These are phyloP conservation scores for Pythium sp. DNA, from an alignment of 352 stramenopile species.

Conservation along the genomic window DNA sequence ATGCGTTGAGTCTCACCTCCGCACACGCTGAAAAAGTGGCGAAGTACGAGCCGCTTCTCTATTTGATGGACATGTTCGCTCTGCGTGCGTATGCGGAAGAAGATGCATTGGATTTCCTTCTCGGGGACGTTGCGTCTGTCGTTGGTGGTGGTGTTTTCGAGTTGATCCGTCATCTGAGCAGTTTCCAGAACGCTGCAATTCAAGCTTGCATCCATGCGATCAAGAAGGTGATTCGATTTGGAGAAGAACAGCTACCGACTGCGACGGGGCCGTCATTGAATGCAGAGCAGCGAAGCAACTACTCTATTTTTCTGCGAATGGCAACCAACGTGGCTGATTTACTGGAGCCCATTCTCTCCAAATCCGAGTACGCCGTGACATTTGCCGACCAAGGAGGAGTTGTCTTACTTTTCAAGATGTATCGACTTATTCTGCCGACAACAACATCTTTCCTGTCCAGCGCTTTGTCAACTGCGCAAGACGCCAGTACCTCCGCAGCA, in stretches of 20 bases:
- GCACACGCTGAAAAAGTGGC: constrained; percentile 88
- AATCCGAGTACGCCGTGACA: constrained; percentile 88
- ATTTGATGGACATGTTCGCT: constrained; percentile 91
- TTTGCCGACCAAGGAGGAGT: constrained; percentile 93
- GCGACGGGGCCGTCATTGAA: neutral
- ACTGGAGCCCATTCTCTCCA: constrained; percentile 93
- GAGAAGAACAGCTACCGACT: constrained; percentile 45
- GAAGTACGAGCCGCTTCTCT: constrained; percentile 87
- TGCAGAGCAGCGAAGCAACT: constrained; percentile 13
- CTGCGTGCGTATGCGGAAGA: constrained; percentile 86
- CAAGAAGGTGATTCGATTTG: constrained; percentile 87
- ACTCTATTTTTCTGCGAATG: constrained; percentile 57
- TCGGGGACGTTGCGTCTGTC: constrained; percentile 92
- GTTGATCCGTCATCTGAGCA: constrained; percentile 93
- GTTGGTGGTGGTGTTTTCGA: constrained; percentile 95
- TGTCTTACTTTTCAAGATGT: constrained; percentile 86
- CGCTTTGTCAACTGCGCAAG: constrained; percentile 20
- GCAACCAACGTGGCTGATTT: constrained; percentile 88
- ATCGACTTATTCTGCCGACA: constrained; percentile 83
- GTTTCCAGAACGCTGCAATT: constrained; percentile 84
- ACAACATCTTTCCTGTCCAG: constrained; percentile 78
- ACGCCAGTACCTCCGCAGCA: constrained; percentile 12
- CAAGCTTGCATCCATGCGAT: constrained; percentile 87
- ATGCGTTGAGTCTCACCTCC: constrained; percentile 92
- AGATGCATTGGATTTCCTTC: constrained; percentile 85